phyloP scores from a whole-genome alignment of 345 rosid species.

The Syzygium oleosum region DNA sequence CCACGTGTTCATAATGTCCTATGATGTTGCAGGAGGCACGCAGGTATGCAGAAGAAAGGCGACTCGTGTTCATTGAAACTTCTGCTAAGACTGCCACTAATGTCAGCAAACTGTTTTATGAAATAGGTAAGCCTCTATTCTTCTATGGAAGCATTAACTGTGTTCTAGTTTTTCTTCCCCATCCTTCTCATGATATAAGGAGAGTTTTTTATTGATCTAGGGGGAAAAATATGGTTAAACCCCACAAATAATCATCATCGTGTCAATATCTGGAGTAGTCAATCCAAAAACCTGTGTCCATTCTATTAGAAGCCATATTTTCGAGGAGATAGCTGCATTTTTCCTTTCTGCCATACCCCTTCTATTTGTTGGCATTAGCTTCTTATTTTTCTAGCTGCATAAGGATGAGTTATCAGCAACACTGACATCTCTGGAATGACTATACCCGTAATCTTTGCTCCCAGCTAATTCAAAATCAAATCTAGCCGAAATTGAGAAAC shows the following conservation, averaged over 20 bases:
- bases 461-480: not conserved
- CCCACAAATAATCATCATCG: not conserved
- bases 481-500: not conserved
- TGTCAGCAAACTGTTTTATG: constrained; percentile 71
- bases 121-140: constrained; percentile 43
- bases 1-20: not conserved
- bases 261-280: not conserved
- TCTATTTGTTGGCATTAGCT: not conserved
- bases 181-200: not conserved
- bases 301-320: not conserved
- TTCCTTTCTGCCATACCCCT: not conserved
- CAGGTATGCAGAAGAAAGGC: constrained; percentile 62
- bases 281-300: not conserved
- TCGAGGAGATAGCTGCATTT: not conserved
- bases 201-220: not conserved
- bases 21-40: constrained; percentile 58
- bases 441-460: not conserved
- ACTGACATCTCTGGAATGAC: not conserved
- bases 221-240: not conserved
- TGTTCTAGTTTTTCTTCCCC: not conserved
- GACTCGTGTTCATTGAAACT: constrained; percentile 79
- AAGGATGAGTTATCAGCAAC: not conserved
- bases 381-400: not conserved
- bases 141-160: not conserved
- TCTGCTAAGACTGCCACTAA: constrained; percentile 73